Evolutionary conservation across 1,284 basidiomycete species (phyloP).

Genomic region (Rugosomyces carneus): DNA sequence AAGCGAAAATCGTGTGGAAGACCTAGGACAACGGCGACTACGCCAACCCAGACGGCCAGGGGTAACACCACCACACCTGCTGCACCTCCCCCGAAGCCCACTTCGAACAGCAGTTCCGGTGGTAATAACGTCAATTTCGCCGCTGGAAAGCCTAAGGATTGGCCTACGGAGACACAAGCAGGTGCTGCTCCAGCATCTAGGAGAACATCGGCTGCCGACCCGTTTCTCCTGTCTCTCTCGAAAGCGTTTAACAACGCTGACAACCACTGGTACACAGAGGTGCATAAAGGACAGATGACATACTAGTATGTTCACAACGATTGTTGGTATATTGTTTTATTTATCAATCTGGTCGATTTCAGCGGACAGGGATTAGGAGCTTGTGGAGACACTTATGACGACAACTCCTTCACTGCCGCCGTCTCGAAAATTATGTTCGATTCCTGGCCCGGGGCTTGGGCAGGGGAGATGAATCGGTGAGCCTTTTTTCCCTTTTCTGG

Average conservation of each 20-base stretch:
- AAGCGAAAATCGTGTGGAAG: slow-evolving; percentile 2
- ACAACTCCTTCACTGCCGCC: slow-evolving; percentile 23
- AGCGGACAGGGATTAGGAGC: slow-evolving; percentile 24
- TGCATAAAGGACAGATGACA: slow-evolving; percentile 22
- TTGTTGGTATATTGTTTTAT: neutral
- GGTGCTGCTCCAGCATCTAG: slow-evolving; percentile 18
- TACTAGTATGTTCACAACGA: slow-evolving; percentile 19
- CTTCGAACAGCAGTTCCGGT: slow-evolving; percentile 6
- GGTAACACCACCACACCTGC: neutral
- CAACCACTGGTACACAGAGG: slow-evolving; percentile 14
- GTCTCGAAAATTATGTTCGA: slow-evolving; percentile 23
- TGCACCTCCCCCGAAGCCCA: slow-evolving; percentile 1
- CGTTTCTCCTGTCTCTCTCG: slow-evolving; percentile 22
- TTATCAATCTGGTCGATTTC: neutral
- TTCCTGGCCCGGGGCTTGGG: slow-evolving; percentile 19
- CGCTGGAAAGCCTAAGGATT: slow-evolving; percentile 16
- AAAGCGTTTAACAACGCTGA: slow-evolving; percentile 21
- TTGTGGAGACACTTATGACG: slow-evolving; percentile 25
- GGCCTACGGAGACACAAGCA: slow-evolving; percentile 21
- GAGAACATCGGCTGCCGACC: slow-evolving; percentile 19
- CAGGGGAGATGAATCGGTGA: slow-evolving; percentile 19
- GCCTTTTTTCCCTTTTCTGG: neutral
- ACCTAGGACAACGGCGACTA: slow-evolving; percentile 3
- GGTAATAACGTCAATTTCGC: slow-evolving; percentile 6
- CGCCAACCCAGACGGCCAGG: neutral